Evolutionary conservation across 371 early-diverging fungal genomes (phyloP).

Genomic region (Synchytrium microbalum): DNA sequence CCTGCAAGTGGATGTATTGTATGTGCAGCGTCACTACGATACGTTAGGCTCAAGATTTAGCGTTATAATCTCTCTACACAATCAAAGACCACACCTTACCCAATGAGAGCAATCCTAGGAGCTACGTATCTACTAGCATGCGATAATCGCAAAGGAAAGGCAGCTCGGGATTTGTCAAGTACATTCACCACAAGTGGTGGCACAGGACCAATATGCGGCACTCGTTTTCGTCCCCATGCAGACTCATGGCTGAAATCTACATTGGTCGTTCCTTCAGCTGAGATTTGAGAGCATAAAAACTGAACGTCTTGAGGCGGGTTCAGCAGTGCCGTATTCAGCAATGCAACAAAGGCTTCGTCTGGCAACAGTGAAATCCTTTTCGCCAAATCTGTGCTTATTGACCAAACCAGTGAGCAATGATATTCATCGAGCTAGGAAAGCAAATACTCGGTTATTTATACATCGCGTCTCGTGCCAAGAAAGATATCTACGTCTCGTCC

Average conservation of each 20-base stretch:
- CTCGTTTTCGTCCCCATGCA: constrained; percentile 53
- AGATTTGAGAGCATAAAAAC: constrained; percentile 55
- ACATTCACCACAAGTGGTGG: no score
- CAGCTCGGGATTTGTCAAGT: constrained; percentile 61
- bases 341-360: constrained; percentile 47
- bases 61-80: not conserved
- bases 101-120: constrained; percentile 80
- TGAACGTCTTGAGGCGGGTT: constrained; percentile 64
- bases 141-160: constrained; percentile 78
- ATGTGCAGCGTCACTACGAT: constrained; percentile 88
- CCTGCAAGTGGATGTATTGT: constrained; percentile 94
- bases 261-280: constrained; percentile 23
- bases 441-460: not conserved
- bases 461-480: not conserved
- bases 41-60: no score
- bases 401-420: constrained; percentile 86
- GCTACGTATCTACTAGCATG: constrained; percentile 67
- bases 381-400: constrained; percentile 58
- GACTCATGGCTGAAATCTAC: constrained; percentile 53
- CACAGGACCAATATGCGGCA: no score
- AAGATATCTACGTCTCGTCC: not conserved
- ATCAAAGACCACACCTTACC: constrained; percentile 40
- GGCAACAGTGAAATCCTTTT: constrained; percentile 54
- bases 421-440: constrained; percentile 31
- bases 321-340: constrained; percentile 78